Conservation (phyloP, 495 filamentous ascomycete genomes). For the Penicillium cosmopolitanum region DNA sequence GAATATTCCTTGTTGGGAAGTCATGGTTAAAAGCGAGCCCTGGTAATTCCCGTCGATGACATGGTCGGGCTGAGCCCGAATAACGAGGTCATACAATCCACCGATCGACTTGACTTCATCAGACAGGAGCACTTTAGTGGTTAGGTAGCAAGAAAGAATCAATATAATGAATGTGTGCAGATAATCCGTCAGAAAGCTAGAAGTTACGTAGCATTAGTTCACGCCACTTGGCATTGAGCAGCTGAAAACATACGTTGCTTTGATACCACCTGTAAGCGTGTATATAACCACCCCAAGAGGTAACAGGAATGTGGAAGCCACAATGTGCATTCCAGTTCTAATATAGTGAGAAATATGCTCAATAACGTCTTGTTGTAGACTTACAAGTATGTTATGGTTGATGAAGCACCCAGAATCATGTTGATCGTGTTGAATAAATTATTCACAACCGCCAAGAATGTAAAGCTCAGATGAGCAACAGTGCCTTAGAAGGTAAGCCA, state of each 20-base stretch:
- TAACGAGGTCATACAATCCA: conserved; percentile 81
- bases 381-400: conserved; percentile 2
- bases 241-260: conserved; percentile 49
- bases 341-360: neutral
- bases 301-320: conserved; percentile 87
- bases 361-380: neutral
- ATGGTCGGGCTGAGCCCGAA: conserved; percentile 68
- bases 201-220: neutral
- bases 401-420: conserved; percentile 3
- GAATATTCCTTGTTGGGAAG: conserved; percentile 80
- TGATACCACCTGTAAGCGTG: conserved; percentile 79
- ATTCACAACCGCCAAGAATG: conserved; percentile 1
- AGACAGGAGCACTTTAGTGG: conserved; percentile 57
- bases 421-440: conserved; percentile 7
- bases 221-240: neutral
- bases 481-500: neutral
- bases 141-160: conserved; percentile 82
- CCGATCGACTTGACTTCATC: conserved; percentile 64
- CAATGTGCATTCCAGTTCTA: conserved; percentile 82
- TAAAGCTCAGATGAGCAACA: conserved; percentile 7
- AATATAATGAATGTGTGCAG: conserved; percentile 87
- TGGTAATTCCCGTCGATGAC: conserved; percentile 84
- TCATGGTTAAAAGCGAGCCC: conserved; percentile 91
- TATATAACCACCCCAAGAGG: conserved; percentile 84
- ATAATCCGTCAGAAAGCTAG: conserved; percentile 68